Evolutionary conservation across 129 eudicot species (phyloP).

Genomic region (Flaveria brownii): DNA sequence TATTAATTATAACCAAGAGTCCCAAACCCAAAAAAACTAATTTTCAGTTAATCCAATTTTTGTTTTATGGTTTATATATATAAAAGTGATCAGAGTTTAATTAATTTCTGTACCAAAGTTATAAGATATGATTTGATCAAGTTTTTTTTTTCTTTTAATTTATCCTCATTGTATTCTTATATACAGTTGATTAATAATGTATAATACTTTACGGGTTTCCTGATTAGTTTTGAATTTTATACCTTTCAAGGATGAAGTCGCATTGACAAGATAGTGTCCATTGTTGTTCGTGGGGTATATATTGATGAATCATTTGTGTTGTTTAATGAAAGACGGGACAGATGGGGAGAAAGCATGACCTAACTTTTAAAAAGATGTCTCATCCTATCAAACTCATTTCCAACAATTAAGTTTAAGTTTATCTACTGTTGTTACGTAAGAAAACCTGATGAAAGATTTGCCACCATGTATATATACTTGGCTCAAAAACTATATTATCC

Average conservation of each 20-base stretch:
- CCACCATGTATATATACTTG: conserved; percentile 41
- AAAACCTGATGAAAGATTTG: conserved; percentile 30
- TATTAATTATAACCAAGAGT: neutral
- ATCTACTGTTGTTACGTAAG: conserved; percentile 36
- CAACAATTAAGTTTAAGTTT: conserved; percentile 6
- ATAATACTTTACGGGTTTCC: too few species aligned
- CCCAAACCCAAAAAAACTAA: neutral
- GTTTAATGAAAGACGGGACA: conserved; percentile 30
- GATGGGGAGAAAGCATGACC: conserved; percentile 29
- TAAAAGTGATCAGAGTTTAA: too few species aligned
- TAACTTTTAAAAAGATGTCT: conserved; percentile 36
- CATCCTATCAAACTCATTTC: conserved; percentile 21
- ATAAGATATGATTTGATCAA: too few species aligned
- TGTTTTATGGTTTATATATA: neutral
- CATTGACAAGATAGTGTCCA: conserved; percentile 3
- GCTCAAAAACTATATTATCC: conserved; percentile 34
- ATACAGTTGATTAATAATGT: too few species aligned
- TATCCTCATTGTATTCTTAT: too few species aligned
- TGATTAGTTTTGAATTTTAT: neutral
- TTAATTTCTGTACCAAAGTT: too few species aligned
- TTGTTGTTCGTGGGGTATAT: neutral
- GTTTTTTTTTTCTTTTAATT: too few species aligned
- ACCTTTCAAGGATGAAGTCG: neutral
- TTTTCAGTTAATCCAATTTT: neutral
- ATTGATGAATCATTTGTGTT: conserved; percentile 3